phyloP scores from a whole-genome alignment of 2,329 filamentous ascomycete species.

The Cordyceps javanica region DNA sequence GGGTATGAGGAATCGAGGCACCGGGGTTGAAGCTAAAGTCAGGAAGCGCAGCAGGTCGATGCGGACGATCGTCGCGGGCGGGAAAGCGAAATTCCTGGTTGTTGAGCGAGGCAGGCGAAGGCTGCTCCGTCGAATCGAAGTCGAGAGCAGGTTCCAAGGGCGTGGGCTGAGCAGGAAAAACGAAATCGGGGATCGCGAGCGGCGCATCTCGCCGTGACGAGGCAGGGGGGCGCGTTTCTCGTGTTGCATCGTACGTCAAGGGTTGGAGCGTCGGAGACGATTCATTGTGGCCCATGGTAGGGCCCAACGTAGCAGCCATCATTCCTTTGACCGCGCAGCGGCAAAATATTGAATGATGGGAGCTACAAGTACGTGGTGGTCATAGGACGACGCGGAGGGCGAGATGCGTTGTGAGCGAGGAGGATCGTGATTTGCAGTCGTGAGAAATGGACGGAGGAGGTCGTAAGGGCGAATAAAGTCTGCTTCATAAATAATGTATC shows the following conservation, averaged over 20 bases:
- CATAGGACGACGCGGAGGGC: slow-evolving; percentile 30
- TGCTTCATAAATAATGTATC: slow-evolving; percentile 17
- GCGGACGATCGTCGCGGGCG: slow-evolving; percentile 24
- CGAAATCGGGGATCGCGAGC: slow-evolving; percentile 58
- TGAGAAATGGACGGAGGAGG: neutral
- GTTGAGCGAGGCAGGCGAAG: slow-evolving; percentile 16
- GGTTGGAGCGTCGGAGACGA: slow-evolving; percentile 18
- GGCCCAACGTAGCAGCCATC: slow-evolving; percentile 37
- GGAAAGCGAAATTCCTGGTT: slow-evolving; percentile 27
- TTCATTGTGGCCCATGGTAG: slow-evolving; percentile 28
- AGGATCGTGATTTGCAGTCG: slow-evolving; percentile 13
- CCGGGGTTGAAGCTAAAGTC: slow-evolving; percentile 53
- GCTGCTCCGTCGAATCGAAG: neutral
- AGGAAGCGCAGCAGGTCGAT: slow-evolving; percentile 39
- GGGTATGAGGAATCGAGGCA: slow-evolving; percentile 28
- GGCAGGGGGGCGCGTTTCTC: neutral
- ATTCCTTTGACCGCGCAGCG: slow-evolving; percentile 42
- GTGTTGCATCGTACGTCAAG: slow-evolving; percentile 3
- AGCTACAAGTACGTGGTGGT: slow-evolving; percentile 20
- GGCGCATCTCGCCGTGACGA: slow-evolving; percentile 24
- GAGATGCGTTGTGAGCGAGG: slow-evolving; percentile 4
- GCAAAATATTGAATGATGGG: slow-evolving; percentile 37
- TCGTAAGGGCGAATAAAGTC: slow-evolving; percentile 13
- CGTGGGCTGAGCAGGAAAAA: slow-evolving; percentile 50
- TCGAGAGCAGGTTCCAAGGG: slow-evolving; percentile 32